Conservation (phyloP, 164 flowering plant species). For the Litsea cubeba region DNA sequence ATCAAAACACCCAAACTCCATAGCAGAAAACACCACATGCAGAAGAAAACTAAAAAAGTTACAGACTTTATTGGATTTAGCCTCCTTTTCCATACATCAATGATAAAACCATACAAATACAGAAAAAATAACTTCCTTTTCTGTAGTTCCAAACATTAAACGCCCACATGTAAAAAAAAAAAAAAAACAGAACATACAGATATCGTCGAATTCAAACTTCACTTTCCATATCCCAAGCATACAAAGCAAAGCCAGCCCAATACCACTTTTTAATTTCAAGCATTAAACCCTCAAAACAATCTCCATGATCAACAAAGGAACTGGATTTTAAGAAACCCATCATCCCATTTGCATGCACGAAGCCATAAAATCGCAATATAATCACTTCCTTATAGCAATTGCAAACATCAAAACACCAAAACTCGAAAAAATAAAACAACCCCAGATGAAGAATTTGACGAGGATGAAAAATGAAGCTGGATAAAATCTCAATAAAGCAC, state of each 20-base stretch:
- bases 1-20: too few relatives aligned
- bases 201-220: neutral
- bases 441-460: neutral
- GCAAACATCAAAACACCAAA: constrained; percentile 1
- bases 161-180: too few relatives aligned
- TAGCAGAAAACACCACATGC: too few relatives aligned
- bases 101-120: too few relatives aligned
- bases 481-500: neutral
- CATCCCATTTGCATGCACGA: too few relatives aligned
- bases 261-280: neutral
- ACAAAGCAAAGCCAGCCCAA: neutral
- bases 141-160: too few relatives aligned
- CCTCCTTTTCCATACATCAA: too few relatives aligned
- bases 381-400: neutral
- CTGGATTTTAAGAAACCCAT: too few relatives aligned
- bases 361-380: neutral
- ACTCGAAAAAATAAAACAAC: neutral
- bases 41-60: too few relatives aligned
- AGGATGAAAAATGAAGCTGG: neutral
- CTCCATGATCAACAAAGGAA: too few relatives aligned
- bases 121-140: too few relatives aligned
- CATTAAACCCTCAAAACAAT: neutral
- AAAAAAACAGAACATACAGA: neutral
- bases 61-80: too few relatives aligned
- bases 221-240: neutral